Base-by-base conservation (phyloP, 306 rosid species). In the Nissolia schottii region DNA sequence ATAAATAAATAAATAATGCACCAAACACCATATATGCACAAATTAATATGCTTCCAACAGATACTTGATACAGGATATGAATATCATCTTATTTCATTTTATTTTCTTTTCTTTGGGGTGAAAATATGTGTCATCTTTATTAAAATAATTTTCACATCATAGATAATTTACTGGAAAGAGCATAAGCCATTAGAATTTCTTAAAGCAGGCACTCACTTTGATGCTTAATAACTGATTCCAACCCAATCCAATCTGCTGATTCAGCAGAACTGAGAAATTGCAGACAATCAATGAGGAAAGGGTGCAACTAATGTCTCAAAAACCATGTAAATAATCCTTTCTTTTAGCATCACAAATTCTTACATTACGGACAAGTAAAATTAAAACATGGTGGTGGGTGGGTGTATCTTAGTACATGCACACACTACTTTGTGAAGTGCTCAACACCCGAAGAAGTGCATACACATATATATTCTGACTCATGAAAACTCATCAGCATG, bases 191-290 rank as follows among this genome's bases (percentile, higher is more conserved):
- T n/a, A 48, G 15, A 23, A 45, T 64, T 62, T 54, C 41, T 46
- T 43, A n/a, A 23, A 61, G 57, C 60, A 7, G 20, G 57, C 55
- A 56, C 50, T 74, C 46, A 20, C 34, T 76, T 61, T 4, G 29
- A 60, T 2, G 32, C 27, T 37, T 25, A 43, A 72, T 41, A 41
- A 49, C 32, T 18, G 53, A 16, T 45, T 53, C 46, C 13, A 19
- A 70, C 25, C 32, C 23, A 38, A 38, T 32, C 13, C 64, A 73
- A 16, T 53, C 31, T 7, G 19, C 13, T 15, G 40, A 73, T 48
- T 71, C 57, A 59, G 71, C 20, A 66, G 58, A 67, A 77, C n/a
- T 64, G 31, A 58, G 56, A 71, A n/a, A 73, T 77, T 22, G 35
- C 67, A 73, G 63, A 53, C 63, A 77, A 45, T 60, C 20, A 75